Percentiles rank a stretch among this genome's conserved stretches.
These are phyloP conservation scores for Sarocladium oryzae DNA, from an alignment of 2,329 filamentous ascomycete species.

Conservation along the genomic window DNA sequence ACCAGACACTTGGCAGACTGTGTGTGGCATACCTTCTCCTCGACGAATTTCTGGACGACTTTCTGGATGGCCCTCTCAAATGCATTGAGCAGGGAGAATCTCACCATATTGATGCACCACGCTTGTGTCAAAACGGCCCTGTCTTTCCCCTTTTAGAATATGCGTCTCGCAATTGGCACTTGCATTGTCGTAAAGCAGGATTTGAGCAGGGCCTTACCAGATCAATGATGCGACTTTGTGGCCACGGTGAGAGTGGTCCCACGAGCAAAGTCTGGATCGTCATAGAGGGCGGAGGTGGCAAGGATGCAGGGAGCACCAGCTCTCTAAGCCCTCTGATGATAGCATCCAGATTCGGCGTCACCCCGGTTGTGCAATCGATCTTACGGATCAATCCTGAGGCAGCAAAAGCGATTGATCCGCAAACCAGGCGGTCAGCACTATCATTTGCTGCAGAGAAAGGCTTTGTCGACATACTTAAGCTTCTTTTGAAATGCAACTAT, in stretches of 20 bases:
- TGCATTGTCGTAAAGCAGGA: not conserved
- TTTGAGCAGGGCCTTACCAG: not conserved
- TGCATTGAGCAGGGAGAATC: not conserved
- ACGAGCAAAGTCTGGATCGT: not conserved
- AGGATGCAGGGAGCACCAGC: not conserved
- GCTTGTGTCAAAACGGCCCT: not conserved
- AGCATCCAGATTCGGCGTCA: conserved; percentile 9
- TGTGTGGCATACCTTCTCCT: conserved; percentile 3
- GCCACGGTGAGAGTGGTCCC: not conserved
- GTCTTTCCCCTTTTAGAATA: not conserved
- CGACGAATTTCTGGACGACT: not conserved
- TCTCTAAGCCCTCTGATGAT: conserved; percentile 6
- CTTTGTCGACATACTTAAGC: conserved; percentile 2
- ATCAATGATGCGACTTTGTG: not conserved
- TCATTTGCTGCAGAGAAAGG: conserved; percentile 6
- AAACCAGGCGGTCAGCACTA: not conserved
- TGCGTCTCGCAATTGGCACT: not conserved
- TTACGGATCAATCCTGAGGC: not conserved
- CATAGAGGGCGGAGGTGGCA: not conserved
- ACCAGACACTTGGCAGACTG: not conserved
- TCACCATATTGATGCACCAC: too few species aligned
- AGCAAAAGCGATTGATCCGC: not conserved
- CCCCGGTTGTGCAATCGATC: not conserved
- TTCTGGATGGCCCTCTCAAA: too few species aligned
- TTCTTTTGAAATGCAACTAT: not conserved